These are phyloP conservation scores for Sugiyamaella japonica DNA, from an alignment of 1,139 yeast genomes.

Conservation along the genomic window DNA sequence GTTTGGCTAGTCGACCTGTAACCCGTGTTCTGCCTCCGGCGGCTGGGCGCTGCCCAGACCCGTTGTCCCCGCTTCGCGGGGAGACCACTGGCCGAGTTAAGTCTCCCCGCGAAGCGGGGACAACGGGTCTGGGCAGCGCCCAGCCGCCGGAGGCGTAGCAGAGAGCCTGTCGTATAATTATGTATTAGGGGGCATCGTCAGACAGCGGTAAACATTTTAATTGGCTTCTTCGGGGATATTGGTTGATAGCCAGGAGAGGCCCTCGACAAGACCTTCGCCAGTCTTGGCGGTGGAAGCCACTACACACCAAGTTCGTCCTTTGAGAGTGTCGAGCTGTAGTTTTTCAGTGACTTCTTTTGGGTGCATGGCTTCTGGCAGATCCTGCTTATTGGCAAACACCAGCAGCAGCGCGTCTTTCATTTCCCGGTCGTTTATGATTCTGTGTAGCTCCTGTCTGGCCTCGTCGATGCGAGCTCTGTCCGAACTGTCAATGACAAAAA, in stretches of 20 bases:
- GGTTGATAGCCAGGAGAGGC: conserved; percentile 81
- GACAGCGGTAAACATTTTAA: conserved; percentile 8
- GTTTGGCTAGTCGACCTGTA: no score
- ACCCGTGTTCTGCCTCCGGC: not conserved
- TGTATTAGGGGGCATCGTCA: no score
- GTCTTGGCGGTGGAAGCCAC: conserved; percentile 89
- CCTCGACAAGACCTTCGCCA: conserved; percentile 89
- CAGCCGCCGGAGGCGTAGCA: conserved; percentile 4
- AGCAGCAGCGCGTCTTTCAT: conserved; percentile 75
- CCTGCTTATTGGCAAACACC: conserved; percentile 92
- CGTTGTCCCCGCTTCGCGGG: not conserved
- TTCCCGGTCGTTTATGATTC: conserved; percentile 78
- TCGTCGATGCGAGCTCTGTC: conserved; percentile 73
- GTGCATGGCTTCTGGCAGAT: conserved; percentile 83
- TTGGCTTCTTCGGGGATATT: conserved; percentile 50
- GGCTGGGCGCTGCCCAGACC: not conserved
- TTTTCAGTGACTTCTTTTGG: conserved; percentile 88
- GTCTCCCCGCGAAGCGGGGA: no score
- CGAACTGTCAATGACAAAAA: conserved; percentile 84
- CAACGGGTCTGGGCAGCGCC: conserved; percentile 3
- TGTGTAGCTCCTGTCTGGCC: conserved; percentile 72
- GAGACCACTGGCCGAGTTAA: no score
- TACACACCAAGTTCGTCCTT: conserved; percentile 89
- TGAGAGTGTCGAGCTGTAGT: conserved; percentile 77
- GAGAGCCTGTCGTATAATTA: no score